These are phyloP conservation scores for Luzula sylvatica DNA, from an alignment of 176 grass and related monocot species.

Conservation along the genomic window DNA sequence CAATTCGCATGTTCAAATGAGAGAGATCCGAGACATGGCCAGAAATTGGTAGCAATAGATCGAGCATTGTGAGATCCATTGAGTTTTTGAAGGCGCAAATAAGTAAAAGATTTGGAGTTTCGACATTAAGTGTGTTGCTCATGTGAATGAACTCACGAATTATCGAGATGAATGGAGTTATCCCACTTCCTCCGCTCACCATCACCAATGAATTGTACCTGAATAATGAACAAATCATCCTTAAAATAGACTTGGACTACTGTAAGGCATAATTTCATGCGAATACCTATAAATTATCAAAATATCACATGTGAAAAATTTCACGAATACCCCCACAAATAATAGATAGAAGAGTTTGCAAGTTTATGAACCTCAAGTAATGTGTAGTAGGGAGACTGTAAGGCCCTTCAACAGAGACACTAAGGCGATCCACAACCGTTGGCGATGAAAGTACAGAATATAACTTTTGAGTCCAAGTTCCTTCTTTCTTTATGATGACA, in stretches of 20 bases:
- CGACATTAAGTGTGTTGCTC: slow-evolving; percentile 2
- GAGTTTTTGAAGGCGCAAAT: slow-evolving; percentile 44
- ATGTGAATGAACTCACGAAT: slow-evolving; percentile 35
- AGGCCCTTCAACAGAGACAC: slow-evolving; percentile 48
- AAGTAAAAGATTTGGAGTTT: slow-evolving; percentile 32
- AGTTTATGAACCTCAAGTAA: slow-evolving; percentile 27
- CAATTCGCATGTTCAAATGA: slow-evolving; percentile 25
- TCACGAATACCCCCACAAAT: not conserved
- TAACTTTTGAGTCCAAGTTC: slow-evolving; percentile 43
- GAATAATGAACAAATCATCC: not conserved
- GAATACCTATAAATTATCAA: too few species aligned
- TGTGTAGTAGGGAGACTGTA: slow-evolving; percentile 24
- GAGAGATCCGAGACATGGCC: slow-evolving; percentile 23
- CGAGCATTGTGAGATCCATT: slow-evolving; percentile 50
- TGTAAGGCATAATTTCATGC: too few species aligned
- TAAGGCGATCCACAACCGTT: slow-evolving; percentile 11
- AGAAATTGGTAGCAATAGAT: slow-evolving; percentile 32
- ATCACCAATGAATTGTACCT: slow-evolving; percentile 39
- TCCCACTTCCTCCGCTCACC: slow-evolving; percentile 49
- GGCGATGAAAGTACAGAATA: slow-evolving; percentile 16
- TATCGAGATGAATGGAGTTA: slow-evolving; percentile 52
- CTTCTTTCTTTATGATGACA: slow-evolving; percentile 49
- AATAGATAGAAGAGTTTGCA: not conserved
- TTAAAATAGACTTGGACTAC: too few species aligned
- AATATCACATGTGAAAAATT: too few species aligned